Evolutionary conservation across 305 asterid species (phyloP), one percentile per base, ranked within the genome.

Genomic region (Fraxinus dipetala): DNA sequence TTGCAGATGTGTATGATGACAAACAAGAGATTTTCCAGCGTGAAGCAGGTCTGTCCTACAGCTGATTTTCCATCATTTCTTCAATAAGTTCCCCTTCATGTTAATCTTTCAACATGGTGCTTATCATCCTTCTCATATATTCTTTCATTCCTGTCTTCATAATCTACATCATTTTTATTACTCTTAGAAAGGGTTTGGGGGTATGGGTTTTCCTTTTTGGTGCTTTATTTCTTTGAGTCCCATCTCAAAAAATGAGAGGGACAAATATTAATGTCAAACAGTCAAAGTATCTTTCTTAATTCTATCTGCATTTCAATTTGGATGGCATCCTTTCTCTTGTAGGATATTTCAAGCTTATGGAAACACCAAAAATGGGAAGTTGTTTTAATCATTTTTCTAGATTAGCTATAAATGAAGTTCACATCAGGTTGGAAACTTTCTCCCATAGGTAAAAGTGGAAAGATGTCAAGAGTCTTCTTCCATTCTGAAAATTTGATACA

Each of bases 1-100:
- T 83, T 79, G 72, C 97, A 96, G 99, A 90, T 87, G 98, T 93
- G 77, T 94, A 96, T 85, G 94, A 96, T 76, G 98, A 96, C 89
- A 91, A 89, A 78, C 95, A 92, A 86, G 99, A 92, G 82, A 90
- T 82, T 87, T 96, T 96, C 85, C 89, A 82, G 85, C 93, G 97
- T 30, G 99, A 96, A 89, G 98, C 99, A 93, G 98, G 99, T 96
- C 76, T 73, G 86, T 80, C 40, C 59, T 31, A 73, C 75, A 69
- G 76, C 78, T 67, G 74, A 65, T 80, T 79, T 79, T 78, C 16
- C 32, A 73, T 40, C 45, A 35, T 78, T 69, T 79, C 80, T 5
- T 40, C 31, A 45, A 72, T 34, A 72, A 76, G 43, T 34, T 48
- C 48, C 32, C 76, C 77, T 78, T 18, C 54, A 22, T 10, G 24